Base-by-base conservation (phyloP, 768 basidiomycete species). In the Termitomyces sp. region DNA sequence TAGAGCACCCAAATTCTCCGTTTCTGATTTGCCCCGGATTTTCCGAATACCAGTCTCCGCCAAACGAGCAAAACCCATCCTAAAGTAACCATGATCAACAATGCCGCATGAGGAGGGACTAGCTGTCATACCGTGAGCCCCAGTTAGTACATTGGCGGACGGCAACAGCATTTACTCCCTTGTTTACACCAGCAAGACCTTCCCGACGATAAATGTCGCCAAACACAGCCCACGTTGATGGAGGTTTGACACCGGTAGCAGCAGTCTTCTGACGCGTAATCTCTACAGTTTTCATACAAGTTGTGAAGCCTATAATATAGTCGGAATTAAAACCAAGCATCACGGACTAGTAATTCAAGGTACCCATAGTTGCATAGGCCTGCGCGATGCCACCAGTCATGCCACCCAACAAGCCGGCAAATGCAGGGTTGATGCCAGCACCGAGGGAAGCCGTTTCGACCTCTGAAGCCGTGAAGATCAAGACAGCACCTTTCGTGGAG, bases 311-410 rank as follows among this genome's bases (percentile, higher is more conserved):
- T 97, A 64, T 42, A 4, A 56, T 48, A 50, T 27, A 16, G 45
- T 48, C 45, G 42, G 42, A 42, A 31, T 54, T 41, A 34, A 48
- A 37, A 6, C 37, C 56, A 48, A 56, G n/a, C 37, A 55, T 49
- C 46, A 16, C 15, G 11, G n/a, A 45, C 16, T 58, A 59, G 66
- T 34, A 60, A 62, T 31, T 16, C 18, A 33, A 36, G 15, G 71
- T 69, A 95, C 97, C 97, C 95, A 99, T 98, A n/a, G 97, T 98
- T 61, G 95, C 95, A 70, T 99, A 99, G 31, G 97, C 96, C 76
- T 99, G 97, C 44, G 90, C 93, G 65, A 98, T 76, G 80, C 97
- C 97, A 69, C 97, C 97, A 13, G 91, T 89, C 91, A 98, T 98
- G 63, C 97, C 97, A 63, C 97, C 97, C 53, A 98, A 74, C 65